Evolutionary conservation across 2,329 filamentous ascomycete species (phyloP), one percentile per base, ranked within the genome.

Genomic region (Trichoderma endophyticum): DNA sequence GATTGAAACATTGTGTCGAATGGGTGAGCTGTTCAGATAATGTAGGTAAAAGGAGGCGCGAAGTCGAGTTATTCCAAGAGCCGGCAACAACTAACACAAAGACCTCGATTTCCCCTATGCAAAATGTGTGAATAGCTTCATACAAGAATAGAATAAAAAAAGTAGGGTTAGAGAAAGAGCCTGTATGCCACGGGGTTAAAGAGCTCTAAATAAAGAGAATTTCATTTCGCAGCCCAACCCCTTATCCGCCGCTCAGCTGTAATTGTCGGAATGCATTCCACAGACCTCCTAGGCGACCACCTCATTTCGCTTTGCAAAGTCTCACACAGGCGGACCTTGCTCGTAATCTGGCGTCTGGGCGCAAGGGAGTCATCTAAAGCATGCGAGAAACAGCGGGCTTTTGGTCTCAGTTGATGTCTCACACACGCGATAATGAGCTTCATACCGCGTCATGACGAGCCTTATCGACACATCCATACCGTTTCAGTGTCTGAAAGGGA

Each of bases 331-430:
- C 43, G 48, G 57, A 30, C 36, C 54, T 60, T 39, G 60, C 2
- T 51, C 54, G 21, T 51, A 39, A 43, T 63, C 43, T 28, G 26
- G 26, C 26, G 26, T 28, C 26, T 57, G 24, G 30, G 54, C 34
- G 59, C 32, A 68, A 72, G 70, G 70, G 70, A 69, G 64, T 21
- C 57, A 14, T 21, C 28, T 15, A 36, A 70, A 51, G 66, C 36
- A 62, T 62, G 30, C 54, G 57, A 70, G 66, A 54, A 62, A 70
- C 28, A 62, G 39, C 57, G 57, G 57, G 39, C 28, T 39, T 70
- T 62, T 54, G 28, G 57, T 51, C 57, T 70, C 24, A 57, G 64
- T 64, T 64, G 39, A 70, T 70, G 66, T 70, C 66, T 70, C 66
- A 70, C 66, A 70, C 66, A 54, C 61, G 56, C 34, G 28, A 70